phyloP scores from a whole-genome alignment of 2,329 filamentous ascomycete species.

The Lanzia echinophila region DNA sequence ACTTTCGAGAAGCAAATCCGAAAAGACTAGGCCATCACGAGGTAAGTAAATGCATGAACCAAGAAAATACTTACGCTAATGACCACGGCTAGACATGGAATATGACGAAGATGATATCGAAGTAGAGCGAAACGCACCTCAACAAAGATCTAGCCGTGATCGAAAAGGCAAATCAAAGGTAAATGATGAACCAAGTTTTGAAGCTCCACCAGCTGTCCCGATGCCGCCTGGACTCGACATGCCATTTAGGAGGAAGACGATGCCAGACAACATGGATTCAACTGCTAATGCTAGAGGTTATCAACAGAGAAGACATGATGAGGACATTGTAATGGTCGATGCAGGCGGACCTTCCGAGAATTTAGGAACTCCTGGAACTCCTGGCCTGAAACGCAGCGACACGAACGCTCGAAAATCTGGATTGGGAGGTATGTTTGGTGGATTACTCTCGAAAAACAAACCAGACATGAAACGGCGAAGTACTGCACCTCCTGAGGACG shows the following conservation, averaged over 20 bases:
- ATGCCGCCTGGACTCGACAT: conserved; percentile 27
- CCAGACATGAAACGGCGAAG: conserved; percentile 44
- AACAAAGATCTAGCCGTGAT: conserved; percentile 42
- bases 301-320: conserved; percentile 58
- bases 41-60: conserved; percentile 22
- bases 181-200: conserved; percentile 23
- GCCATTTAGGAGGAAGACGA: conserved; percentile 22
- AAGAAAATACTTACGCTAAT: conserved; percentile 15
- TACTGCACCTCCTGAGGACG: conserved; percentile 46
- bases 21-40: conserved; percentile 41
- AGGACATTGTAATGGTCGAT: conserved; percentile 55
- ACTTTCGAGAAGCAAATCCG: conserved; percentile 42
- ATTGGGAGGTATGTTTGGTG: conserved; percentile 56
- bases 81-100: conserved; percentile 21
- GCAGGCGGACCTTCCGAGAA: conserved; percentile 39
- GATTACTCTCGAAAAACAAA: conserved; percentile 36
- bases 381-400: conserved; percentile 48
- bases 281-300: conserved; percentile 40
- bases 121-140: conserved; percentile 37
- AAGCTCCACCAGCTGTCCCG: conserved; percentile 26
- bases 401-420: conserved; percentile 56
- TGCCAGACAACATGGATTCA: conserved; percentile 20
- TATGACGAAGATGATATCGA: conserved; percentile 47
- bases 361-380: conserved; percentile 2
- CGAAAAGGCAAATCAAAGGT: conserved; percentile 39